phyloP scores from a whole-genome alignment of 1,284 basidiomycete species.

The Heterobasidion occidentale region DNA sequence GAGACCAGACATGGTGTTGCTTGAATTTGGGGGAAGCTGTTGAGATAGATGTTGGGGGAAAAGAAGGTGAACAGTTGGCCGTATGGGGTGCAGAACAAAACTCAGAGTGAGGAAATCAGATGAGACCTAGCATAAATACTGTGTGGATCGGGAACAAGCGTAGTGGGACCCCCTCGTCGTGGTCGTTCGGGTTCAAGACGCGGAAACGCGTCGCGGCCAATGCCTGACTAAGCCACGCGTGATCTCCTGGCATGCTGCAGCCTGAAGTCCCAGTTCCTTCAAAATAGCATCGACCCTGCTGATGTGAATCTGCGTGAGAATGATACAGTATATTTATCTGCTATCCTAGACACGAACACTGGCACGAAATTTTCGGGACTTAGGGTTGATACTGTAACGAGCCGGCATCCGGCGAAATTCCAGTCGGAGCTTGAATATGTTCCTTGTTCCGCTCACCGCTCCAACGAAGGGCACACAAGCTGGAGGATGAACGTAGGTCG shows the following conservation, averaged over 20 bases:
- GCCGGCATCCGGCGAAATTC: conserved; percentile 14
- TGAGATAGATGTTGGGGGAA: conserved; percentile 9
- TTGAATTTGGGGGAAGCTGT: conserved; percentile 8
- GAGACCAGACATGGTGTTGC: conserved; percentile 51
- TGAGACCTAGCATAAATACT: conserved; percentile 17
- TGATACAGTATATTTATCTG: too few species aligned
- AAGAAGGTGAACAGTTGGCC: conserved; percentile 2
- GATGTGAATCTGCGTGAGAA: too few species aligned
- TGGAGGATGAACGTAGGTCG: conserved; percentile 32
- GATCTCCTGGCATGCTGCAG: conserved; percentile 10
- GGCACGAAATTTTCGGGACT: too few species aligned
- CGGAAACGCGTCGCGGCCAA: conserved; percentile 15
- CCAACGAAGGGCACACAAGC: background rate
- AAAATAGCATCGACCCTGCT: too few species aligned
- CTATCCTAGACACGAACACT: too few species aligned
- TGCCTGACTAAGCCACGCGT: conserved; percentile 10
- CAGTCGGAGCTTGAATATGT: conserved; percentile 27
- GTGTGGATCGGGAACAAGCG: conserved; percentile 7
- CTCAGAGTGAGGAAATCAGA: conserved; percentile 12
- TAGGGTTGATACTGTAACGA: background rate
- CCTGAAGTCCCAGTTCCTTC: conserved; percentile 1
- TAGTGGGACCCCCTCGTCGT: conserved; percentile 6
- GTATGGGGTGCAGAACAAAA: conserved; percentile 3
- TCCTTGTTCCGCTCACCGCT: conserved; percentile 18
- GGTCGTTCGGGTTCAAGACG: conserved; percentile 9